A percentile compares a stretch with the other conserved stretches of the same genome.
phyloP scores from a whole-genome alignment of 1,284 basidiomycete genomes.

The Schizophyllum amplum region DNA sequence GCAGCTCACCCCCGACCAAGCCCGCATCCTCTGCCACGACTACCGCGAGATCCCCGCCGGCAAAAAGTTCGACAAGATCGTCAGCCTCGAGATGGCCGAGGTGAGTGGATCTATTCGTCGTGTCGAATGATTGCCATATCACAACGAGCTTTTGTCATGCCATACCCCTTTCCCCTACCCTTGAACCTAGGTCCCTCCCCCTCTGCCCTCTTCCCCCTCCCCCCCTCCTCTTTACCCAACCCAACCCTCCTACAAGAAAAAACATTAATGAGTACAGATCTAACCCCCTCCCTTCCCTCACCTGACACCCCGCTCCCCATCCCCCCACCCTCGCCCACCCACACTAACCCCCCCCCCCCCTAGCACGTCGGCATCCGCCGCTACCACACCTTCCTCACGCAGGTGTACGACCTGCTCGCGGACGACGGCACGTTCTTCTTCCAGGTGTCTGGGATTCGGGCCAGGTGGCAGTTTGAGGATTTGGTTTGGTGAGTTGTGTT shows the following conservation, averaged over 20 bases:
- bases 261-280: too few species aligned
- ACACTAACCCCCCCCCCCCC: neutral
- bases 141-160: too few species aligned
- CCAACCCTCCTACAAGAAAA: too few species aligned
- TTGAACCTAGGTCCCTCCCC: too few species aligned
- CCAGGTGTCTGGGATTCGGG: conserved; percentile 94
- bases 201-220: too few species aligned
- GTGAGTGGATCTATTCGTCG: conserved; percentile 25
- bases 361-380: conserved; percentile 93
- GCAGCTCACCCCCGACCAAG: conserved; percentile 55
- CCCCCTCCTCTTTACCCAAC: too few species aligned
- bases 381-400: conserved; percentile 83
- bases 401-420: conserved; percentile 90
- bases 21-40: conserved; percentile 90
- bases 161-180: too few species aligned
- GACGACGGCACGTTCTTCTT: conserved; percentile 94
- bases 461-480: conserved; percentile 96
- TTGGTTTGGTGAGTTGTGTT: conserved; percentile 68
- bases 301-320: neutral
- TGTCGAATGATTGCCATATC: too few species aligned
- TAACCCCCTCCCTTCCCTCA: neutral
- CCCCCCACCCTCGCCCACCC: too few species aligned
- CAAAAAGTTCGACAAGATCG: conserved; percentile 88
- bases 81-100: conserved; percentile 98
- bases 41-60: conserved; percentile 87